Conservation (phyloP, 1,139 yeast species). For the Maudiozyma humilis region DNA sequence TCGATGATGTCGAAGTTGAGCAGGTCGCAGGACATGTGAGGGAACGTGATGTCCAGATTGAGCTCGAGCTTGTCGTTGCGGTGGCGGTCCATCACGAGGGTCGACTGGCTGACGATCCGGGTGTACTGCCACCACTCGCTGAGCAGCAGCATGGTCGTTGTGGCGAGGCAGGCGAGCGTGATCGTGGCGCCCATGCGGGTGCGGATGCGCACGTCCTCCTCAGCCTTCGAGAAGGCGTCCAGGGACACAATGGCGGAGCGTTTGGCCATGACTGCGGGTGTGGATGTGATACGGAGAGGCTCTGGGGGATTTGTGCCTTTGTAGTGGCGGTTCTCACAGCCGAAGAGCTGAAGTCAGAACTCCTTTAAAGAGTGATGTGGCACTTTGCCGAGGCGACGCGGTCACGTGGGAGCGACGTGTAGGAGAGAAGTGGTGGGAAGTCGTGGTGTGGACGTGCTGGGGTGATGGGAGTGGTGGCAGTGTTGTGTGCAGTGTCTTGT, state of each 20-base stretch:
- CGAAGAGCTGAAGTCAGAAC: not conserved
- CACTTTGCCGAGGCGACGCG: not conserved
- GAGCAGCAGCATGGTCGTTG: conserved; percentile 54
- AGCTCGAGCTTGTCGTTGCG: conserved; percentile 69
- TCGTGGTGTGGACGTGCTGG: no score
- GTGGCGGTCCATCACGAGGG: conserved; percentile 81
- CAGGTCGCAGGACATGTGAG: conserved; percentile 72
- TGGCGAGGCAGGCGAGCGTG: conserved; percentile 59
- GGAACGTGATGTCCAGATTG: conserved; percentile 74
- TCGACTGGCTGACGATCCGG: conserved; percentile 61
- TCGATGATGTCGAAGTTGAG: conserved; percentile 65
- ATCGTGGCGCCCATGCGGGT: conserved; percentile 88
- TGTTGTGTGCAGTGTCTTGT: no score
- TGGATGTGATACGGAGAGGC: not conserved
- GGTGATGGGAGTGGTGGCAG: no score
- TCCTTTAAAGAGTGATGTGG: not conserved
- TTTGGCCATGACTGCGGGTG: conserved; percentile 2
- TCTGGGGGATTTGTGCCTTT: not conserved
- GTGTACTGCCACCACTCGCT: conserved; percentile 75
- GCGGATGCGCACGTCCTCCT: conserved; percentile 83
- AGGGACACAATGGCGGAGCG: conserved; percentile 21
- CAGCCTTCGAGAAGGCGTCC: conserved; percentile 91
- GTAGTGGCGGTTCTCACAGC: no score
- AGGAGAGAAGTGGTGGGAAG: no score
- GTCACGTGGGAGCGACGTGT: not conserved